A percentile compares a stretch with the other conserved stretches of the same genome.
Evolutionary conservation across 495 filamentous ascomycete genomes (phyloP).

Genomic region (Penicillium daleae): DNA sequence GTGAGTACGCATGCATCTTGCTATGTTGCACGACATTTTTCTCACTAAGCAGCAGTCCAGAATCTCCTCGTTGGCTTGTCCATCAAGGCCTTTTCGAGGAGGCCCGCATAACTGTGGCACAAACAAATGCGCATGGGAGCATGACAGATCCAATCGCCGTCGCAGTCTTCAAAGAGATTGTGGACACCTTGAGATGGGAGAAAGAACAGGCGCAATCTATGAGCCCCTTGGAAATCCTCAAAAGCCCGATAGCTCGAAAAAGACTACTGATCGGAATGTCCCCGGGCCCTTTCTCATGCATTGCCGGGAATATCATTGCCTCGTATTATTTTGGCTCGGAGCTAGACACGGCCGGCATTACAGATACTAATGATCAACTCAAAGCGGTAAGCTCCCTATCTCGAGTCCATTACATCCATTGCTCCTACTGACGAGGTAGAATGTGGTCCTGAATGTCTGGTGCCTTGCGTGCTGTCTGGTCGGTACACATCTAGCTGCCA

Average conservation of each 20-base stretch:
- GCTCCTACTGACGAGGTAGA: slow-evolving; percentile 23
- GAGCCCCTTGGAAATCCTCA: slow-evolving; percentile 45
- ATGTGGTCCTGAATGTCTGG: slow-evolving; percentile 51
- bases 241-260: slow-evolving; percentile 44
- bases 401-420: neutral
- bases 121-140: slow-evolving; percentile 51
- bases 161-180: slow-evolving; percentile 31
- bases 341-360: neutral
- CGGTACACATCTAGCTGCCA: slow-evolving; percentile 42
- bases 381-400: neutral
- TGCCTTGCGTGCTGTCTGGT: slow-evolving; percentile 41
- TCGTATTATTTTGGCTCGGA: slow-evolving; percentile 46
- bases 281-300: slow-evolving; percentile 46
- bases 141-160: slow-evolving; percentile 43
- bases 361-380: neutral
- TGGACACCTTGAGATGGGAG: slow-evolving; percentile 47
- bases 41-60: slow-evolving; percentile 40
- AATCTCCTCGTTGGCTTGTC: slow-evolving; percentile 56
- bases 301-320: slow-evolving; percentile 56
- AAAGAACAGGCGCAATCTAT: slow-evolving; percentile 46
- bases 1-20: slow-evolving; percentile 14
- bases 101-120: slow-evolving; percentile 42
- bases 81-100: slow-evolving; percentile 42
- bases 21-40: neutral
- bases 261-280: slow-evolving; percentile 51